A percentile compares a stretch with the other conserved stretches of the same genome.
Evolutionary conservation across 805 yeast genomes (phyloP).

Genomic region (Huiozyma naganishii): DNA sequence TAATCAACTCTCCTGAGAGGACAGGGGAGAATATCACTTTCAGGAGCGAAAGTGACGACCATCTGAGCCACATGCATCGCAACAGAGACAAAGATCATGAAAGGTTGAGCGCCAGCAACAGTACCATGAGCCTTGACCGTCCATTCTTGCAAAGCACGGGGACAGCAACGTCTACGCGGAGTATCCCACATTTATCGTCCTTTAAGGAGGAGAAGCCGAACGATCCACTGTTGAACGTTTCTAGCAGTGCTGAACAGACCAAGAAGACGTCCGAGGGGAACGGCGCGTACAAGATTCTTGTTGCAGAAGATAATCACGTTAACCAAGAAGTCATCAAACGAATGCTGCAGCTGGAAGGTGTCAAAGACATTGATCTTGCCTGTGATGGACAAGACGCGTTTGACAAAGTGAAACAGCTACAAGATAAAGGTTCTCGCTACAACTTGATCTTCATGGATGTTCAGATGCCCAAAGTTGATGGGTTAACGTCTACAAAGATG

Average conservation of each 20-base stretch:
- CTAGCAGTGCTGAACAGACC: background rate
- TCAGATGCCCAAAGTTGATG: slow-evolving; percentile 93
- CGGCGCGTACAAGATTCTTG: slow-evolving; percentile 38
- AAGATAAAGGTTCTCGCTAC: slow-evolving; percentile 33
- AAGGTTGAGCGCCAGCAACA: slow-evolving; percentile 3
- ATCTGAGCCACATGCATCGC: too few relatives aligned
- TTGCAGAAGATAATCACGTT: slow-evolving; percentile 90
- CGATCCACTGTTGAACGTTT: background rate
- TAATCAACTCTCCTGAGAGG: background rate
- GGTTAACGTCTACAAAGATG: slow-evolving; percentile 67
- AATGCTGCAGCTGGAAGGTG: slow-evolving; percentile 80
- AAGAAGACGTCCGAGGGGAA: background rate
- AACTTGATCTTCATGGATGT: slow-evolving; percentile 92
- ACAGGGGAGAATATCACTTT: background rate
- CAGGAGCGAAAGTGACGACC: too few relatives aligned
- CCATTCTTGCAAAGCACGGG: slow-evolving; percentile 32
- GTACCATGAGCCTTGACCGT: slow-evolving; percentile 20
- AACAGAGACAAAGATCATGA: too few relatives aligned
- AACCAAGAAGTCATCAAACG: slow-evolving; percentile 89
- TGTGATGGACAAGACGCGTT: slow-evolving; percentile 89
- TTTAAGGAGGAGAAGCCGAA: slow-evolving; percentile 11
- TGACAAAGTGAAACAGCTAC: slow-evolving; percentile 43
- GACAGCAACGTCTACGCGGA: slow-evolving; percentile 26
- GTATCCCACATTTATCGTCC: slow-evolving; percentile 13
- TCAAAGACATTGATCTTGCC: slow-evolving; percentile 60